Evolutionary conservation across 768 basidiomycete species (phyloP), one percentile per base, ranked within the genome.

Genomic region (Suillus variegatus): DNA sequence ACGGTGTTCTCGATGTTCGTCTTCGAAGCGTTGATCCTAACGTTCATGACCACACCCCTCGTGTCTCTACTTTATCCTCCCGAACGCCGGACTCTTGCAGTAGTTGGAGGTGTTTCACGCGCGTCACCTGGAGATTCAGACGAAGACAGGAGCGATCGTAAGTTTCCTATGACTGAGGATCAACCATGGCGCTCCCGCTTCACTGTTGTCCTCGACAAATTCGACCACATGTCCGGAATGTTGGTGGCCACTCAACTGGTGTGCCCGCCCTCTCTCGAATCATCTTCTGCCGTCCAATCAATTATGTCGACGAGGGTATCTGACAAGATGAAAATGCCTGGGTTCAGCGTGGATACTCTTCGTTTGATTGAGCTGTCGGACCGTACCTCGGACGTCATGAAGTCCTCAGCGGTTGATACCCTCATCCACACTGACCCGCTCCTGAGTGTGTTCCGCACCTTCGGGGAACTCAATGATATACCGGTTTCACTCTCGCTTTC

Each of bases 1-100:
- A 83, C 85, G 18, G 91, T 97, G 14, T 97, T 98, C 80, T 93
- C 94, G 1, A 98, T 97, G 94, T 96, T 98, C 71, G 96, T 98
- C 32, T 79, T 98, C 32, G 91, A 92, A 70, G 90, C 93, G 0
- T 78, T 95, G 60, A 74, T 91, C 28, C 81, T 97, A 60, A 97
- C 96, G 0, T 94, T 92, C 79, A 86, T 93, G 84, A 96, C 95
- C 0, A 94, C 93, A 0, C 93, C 93, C 3, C 82, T 89, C 47
- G 91, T 93, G 41, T 83, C 85, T 6, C 68, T 79, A 41, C 76
- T 93, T 4, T 94, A 94, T 68, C 93, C 93, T 1, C 86, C 85
- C 7, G 79, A 85, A 28, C 75, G 77, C 54, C 88, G 90, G 32
- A 79, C 78, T 0, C 88, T 86, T 22, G 74, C 82, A 0, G 77